Evolutionary conservation across 257 asterid species (phyloP).

Genomic region (Fraxinus cuspidata): DNA sequence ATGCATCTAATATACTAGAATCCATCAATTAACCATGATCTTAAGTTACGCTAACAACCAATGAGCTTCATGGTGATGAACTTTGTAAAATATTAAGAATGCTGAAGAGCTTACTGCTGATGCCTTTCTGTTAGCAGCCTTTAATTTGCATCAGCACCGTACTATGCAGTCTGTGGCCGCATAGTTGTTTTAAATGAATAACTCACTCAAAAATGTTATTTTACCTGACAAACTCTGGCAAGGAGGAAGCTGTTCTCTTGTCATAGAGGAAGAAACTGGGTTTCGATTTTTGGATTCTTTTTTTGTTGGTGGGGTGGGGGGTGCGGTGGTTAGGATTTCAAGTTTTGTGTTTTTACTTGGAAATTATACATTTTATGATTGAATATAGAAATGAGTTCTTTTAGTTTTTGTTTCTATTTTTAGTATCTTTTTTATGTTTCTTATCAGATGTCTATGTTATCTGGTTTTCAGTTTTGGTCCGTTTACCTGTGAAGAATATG

Average conservation of each 20-base stretch:
- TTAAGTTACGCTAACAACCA: not conserved
- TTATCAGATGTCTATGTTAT: not conserved
- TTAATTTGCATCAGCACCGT: conserved; percentile 12
- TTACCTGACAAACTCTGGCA: not conserved
- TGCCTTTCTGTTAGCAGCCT: not conserved
- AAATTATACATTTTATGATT: not conserved
- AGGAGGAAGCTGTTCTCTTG: not conserved
- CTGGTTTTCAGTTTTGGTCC: not conserved
- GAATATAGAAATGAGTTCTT: conserved; percentile 1
- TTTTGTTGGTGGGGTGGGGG: too few species aligned
- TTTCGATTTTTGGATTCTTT: too few species aligned
- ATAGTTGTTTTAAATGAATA: not conserved
- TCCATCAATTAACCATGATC: conserved; percentile 5
- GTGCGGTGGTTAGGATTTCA: not conserved
- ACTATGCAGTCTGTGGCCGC: not conserved
- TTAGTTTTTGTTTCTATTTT: not conserved
- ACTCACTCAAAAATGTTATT: not conserved
- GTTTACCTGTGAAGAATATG: not conserved
- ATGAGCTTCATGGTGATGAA: conserved; percentile 1
- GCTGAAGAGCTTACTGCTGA: not conserved
- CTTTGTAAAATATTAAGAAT: not conserved
- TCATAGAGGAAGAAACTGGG: not conserved
- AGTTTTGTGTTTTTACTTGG: conserved; percentile 3
- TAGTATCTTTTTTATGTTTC: not conserved
- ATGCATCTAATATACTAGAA: not conserved